Evolutionary conservation across 75 land plant species (phyloP).

Genomic region (Larix kaempferi): DNA sequence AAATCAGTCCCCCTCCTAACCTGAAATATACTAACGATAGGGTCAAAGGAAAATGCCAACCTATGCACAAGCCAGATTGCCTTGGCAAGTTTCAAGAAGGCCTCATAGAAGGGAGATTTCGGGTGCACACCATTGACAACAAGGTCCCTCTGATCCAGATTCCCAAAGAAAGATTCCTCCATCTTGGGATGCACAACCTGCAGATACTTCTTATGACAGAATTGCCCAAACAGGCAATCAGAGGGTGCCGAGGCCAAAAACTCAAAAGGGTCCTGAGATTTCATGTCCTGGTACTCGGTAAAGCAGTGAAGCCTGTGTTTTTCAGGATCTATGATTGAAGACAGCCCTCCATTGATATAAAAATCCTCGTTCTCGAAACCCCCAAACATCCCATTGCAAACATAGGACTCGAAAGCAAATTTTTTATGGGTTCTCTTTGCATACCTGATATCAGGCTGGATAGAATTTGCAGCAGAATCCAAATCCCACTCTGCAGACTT

Average conservation of each 20-base stretch:
- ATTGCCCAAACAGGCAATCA: conserved; percentile 69
- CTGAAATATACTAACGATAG: conserved; percentile 70
- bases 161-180: conserved; percentile 89
- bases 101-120: conserved; percentile 75
- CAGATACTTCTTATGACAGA: conserved; percentile 75
- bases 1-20: conserved; percentile 68
- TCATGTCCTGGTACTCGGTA: conserved; percentile 56
- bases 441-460: conserved; percentile 55
- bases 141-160: conserved; percentile 76
- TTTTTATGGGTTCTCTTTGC: conserved; percentile 75
- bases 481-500: conserved; percentile 90
- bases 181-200: conserved; percentile 78
- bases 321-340: conserved; percentile 8
- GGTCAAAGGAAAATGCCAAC: conserved; percentile 76
- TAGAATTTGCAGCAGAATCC: conserved; percentile 78
- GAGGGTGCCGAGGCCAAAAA: conserved; percentile 47
- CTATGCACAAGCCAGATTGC: conserved; percentile 87
- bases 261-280: conserved; percentile 61
- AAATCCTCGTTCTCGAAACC: conserved; percentile 81
- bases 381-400: conserved; percentile 70
- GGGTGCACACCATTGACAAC: conserved; percentile 79
- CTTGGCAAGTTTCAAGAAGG: conserved; percentile 80
- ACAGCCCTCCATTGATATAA: conserved; percentile 16
- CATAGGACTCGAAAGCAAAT: conserved; percentile 83
- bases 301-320: conserved; percentile 50